These are phyloP conservation scores for Diaporthe amygdali DNA, from an alignment of 2,329 filamentous ascomycete species.

Conservation along the genomic window DNA sequence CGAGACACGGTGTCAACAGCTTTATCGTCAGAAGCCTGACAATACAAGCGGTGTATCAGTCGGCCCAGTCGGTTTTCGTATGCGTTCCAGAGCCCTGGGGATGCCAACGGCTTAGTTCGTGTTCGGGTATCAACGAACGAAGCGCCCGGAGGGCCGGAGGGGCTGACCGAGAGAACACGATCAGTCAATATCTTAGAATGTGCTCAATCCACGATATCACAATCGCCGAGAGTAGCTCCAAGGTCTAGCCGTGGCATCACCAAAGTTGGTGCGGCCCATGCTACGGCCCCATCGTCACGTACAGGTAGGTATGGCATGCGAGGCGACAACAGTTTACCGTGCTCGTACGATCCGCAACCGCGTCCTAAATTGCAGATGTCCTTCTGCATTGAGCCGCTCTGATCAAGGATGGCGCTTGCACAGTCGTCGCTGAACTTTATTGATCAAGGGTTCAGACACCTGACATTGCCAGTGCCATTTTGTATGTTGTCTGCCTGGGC, in stretches of 20 bases:
- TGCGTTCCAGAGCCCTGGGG: background rate
- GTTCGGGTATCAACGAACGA: background rate
- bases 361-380: background rate
- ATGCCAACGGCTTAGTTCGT: background rate
- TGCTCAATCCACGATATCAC: background rate
- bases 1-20: background rate
- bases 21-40: background rate
- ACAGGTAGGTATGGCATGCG: background rate
- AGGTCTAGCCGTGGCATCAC: background rate
- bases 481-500: background rate
- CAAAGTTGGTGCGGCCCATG: background rate
- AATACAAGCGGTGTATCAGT: background rate
- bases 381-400: background rate
- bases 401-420: background rate
- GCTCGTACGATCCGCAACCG: background rate
- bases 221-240: background rate
- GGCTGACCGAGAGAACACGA: background rate
- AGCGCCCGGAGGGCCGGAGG: background rate
- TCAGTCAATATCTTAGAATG: background rate
- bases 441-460: background rate
- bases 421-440: background rate
- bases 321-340: background rate
- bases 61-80: background rate
- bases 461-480: background rate
- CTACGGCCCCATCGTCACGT: background rate